phyloP scores from a whole-genome alignment of 139 green algal genomes.

The Picocystis salinarum region DNA sequence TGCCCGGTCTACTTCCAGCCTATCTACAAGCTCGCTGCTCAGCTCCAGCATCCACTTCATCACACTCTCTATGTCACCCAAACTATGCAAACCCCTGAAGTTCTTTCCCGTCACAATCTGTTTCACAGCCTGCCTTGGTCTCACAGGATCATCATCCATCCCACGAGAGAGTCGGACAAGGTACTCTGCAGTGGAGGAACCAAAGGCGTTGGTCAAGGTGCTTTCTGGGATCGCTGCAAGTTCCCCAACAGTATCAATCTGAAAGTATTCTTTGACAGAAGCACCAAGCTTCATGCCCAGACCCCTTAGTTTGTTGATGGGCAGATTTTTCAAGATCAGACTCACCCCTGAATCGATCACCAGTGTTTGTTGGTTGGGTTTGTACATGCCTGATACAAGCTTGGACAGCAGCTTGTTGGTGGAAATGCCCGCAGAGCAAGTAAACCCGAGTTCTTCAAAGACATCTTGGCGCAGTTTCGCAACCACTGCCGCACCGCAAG shows the following conservation, averaged over 20 bases:
- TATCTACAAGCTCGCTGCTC: constrained; percentile 39
- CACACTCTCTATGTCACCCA: constrained; percentile 21
- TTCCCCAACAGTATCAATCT: constrained; percentile 39
- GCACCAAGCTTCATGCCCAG: constrained; percentile 75
- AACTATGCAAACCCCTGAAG: constrained; percentile 28
- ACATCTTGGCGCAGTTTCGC: constrained; percentile 35
- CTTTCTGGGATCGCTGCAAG: constrained; percentile 26
- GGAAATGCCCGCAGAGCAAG: constrained; percentile 45
- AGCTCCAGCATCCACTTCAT: constrained; percentile 49
- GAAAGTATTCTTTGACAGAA: constrained; percentile 18
- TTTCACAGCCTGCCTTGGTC: constrained; percentile 43
- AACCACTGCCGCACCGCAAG: constrained; percentile 28
- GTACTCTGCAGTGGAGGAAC: constrained; percentile 10
- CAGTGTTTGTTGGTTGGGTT: constrained; percentile 63
- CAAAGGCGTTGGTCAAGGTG: constrained; percentile 3
- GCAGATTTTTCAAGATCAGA: constrained; percentile 35
- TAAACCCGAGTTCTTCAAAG: constrained; percentile 44
- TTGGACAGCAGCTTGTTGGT: constrained; percentile 78
- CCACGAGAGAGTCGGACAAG: constrained; percentile 30
- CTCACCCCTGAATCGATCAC: constrained; percentile 31
- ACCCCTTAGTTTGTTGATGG: constrained; percentile 60
- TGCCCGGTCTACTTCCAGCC: constrained; percentile 31
- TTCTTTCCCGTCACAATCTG: constrained; percentile 52
- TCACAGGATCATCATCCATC: constrained; percentile 40
- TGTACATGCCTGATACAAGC: constrained; percentile 62